A percentile compares a stretch with the other conserved stretches of the same genome.
These are phyloP conservation scores for Trichosphaerium sp. DNA, from an alignment of 78 protist species.

Conservation along the genomic window DNA sequence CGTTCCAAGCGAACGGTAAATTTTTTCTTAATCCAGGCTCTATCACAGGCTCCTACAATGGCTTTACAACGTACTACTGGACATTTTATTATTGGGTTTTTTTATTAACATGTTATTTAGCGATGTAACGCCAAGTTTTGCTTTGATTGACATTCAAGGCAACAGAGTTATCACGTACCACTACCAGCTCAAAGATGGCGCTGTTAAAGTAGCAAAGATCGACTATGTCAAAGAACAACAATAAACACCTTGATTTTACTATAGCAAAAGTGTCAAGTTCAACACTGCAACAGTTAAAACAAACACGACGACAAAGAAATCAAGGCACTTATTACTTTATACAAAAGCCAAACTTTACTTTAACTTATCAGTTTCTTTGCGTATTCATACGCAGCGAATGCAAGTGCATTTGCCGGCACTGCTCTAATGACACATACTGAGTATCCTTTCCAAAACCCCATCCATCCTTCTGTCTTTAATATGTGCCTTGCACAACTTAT, in stretches of 20 bases:
- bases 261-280: no score
- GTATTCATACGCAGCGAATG: no score
- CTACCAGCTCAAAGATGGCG: conserved; percentile 38
- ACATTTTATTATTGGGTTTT: background rate
- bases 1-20: conserved; percentile 62
- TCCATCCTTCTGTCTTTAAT: no score
- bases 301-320: no score
- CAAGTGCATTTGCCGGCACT: no score
- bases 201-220: conserved; percentile 62
- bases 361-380: no score
- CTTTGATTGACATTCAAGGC: conserved; percentile 90
- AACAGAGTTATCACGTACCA: conserved; percentile 35
- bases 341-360: no score
- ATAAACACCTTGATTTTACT: background rate
- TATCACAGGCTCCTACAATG: conserved; percentile 90
- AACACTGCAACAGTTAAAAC: no score
- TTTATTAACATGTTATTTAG: conserved; percentile 1
- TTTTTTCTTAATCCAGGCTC: conserved; percentile 97
- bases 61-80: conserved; percentile 28
- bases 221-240: conserved; percentile 31
- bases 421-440: no score
- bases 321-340: no score
- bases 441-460: no score
- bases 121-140: conserved; percentile 81
- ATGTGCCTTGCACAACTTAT: no score